phyloP scores from a whole-genome alignment of 1,139 yeast genomes.

The Sugiyamaella xylanicola region DNA sequence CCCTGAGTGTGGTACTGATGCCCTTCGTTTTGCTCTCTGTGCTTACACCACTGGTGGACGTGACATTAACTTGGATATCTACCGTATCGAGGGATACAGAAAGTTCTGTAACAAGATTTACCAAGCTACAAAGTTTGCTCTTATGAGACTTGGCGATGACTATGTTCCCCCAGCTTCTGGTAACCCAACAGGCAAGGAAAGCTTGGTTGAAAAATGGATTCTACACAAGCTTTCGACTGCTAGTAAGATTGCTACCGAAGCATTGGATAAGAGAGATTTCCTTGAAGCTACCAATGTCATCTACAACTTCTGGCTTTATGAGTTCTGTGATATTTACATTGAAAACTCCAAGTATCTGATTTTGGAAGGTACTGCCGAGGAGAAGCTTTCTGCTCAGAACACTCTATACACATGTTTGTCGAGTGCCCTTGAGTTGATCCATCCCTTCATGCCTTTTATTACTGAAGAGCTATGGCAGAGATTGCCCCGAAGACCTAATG shows the following conservation, averaged over 20 bases:
- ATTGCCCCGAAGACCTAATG: constrained; percentile 82
- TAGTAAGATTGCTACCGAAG: constrained; percentile 62
- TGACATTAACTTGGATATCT: constrained; percentile 92
- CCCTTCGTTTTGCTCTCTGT: constrained; percentile 95
- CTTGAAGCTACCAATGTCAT: constrained; percentile 82
- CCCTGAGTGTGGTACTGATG: constrained; percentile 99
- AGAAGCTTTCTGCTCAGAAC: constrained; percentile 87
- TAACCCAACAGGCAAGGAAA: constrained; percentile 71
- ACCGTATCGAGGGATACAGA: constrained; percentile 98
- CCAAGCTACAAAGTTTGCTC: constrained; percentile 96
- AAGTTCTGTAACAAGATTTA: constrained; percentile 99
- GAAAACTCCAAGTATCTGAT: constrained; percentile 94
- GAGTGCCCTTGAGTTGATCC: constrained; percentile 87
- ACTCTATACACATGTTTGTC: constrained; percentile 92
- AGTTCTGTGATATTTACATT: constrained; percentile 95
- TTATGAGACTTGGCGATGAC: constrained; percentile 89
- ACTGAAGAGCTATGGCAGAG: constrained; percentile 99
- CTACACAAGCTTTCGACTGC: constrained; percentile 79
- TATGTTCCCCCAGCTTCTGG: constrained; percentile 73
- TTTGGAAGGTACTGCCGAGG: constrained; percentile 83
- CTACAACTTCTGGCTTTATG: constrained; percentile 92
- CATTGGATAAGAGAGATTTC: constrained; percentile 84
- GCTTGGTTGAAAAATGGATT: constrained; percentile 96
- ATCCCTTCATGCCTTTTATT: constrained; percentile 97
- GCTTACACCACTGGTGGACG: constrained; percentile 99